Conservation (phyloP, 108 stramenopile species). For the Stephanodiscus minutulus region DNA sequence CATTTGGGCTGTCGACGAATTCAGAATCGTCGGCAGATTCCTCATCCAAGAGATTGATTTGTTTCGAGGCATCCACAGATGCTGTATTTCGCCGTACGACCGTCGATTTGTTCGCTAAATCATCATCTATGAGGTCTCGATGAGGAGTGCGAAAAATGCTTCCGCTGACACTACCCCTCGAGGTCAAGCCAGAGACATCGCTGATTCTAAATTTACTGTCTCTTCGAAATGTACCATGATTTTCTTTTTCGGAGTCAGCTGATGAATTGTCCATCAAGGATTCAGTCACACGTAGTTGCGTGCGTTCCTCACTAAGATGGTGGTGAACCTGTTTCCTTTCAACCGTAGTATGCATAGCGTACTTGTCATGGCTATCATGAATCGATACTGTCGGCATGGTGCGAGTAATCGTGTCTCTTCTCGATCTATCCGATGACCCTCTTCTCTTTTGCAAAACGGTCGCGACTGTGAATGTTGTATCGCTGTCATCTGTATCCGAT, state of each 20-base stretch:
- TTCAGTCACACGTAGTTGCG: constrained; percentile 4
- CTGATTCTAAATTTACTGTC: too few relatives aligned
- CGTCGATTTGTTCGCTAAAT: constrained; percentile 4
- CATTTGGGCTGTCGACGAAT: background rate
- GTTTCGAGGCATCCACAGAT: background rate
- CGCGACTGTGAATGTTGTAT: constrained; percentile 14
- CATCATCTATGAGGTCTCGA: background rate
- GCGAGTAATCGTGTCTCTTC: constrained; percentile 21
- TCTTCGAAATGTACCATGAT: background rate
- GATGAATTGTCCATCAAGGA: constrained; percentile 12
- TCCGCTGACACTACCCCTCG: background rate
- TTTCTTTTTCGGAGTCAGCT: constrained; percentile 9
- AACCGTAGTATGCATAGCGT: constrained; percentile 11
- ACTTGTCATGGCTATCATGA: constrained; percentile 8
- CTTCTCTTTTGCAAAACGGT: constrained; percentile 3
- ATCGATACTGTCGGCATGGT: constrained; percentile 14
- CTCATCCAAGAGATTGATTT: constrained; percentile 3
- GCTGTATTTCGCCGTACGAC: constrained; percentile 3
- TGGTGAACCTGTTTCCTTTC: constrained; percentile 7
- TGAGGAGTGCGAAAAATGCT: constrained; percentile 11
- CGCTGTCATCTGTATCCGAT: constrained; percentile 7
- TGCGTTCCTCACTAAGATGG: background rate
- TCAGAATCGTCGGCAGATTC: background rate
- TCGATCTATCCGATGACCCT: background rate
- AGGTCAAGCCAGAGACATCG: constrained; percentile 1